Conservation (phyloP, 2,329 filamentous ascomycete genomes). For the Madurella fahalii region DNA sequence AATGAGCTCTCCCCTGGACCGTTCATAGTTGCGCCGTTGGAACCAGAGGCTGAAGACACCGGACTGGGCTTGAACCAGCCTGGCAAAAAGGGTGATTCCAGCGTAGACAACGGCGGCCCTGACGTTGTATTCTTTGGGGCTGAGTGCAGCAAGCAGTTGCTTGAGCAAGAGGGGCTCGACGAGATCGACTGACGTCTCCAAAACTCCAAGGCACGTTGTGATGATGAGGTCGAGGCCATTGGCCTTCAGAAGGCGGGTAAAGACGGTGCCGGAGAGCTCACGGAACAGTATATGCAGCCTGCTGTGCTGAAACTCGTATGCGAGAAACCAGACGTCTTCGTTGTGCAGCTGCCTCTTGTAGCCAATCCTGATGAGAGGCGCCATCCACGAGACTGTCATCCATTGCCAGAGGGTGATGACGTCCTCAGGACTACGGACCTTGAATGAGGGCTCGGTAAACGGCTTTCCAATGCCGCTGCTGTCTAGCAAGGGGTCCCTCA, state of each 20-base stretch:
- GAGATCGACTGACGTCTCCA: constrained; percentile 55
- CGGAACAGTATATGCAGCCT: constrained; percentile 71
- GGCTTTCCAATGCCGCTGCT: constrained; percentile 55
- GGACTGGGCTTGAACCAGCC: constrained; percentile 60
- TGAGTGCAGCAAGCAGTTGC: constrained; percentile 64
- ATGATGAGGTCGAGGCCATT: constrained; percentile 77
- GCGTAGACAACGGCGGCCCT: constrained; percentile 63
- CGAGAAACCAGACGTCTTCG: constrained; percentile 76
- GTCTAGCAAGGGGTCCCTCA: constrained; percentile 56
- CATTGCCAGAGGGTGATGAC: constrained; percentile 76
- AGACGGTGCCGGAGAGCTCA: constrained; percentile 66
- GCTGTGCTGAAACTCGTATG: constrained; percentile 76
- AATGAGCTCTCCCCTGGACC: constrained; percentile 79
- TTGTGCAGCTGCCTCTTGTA: constrained; percentile 64
- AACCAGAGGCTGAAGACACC: constrained; percentile 74
- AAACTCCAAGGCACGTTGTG: constrained; percentile 58
- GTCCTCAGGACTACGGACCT: constrained; percentile 73
- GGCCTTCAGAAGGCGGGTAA: constrained; percentile 64
- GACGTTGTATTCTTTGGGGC: constrained; percentile 45
- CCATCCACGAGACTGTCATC: constrained; percentile 80
- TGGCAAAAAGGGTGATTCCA: constrained; percentile 54
- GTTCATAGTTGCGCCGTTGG: constrained; percentile 76
- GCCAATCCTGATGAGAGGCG: constrained; percentile 65
- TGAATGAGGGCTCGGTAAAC: constrained; percentile 50
- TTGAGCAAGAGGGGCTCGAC: constrained; percentile 67